These are phyloP conservation scores for Ambrosiella xylebori DNA, from an alignment of 2,329 filamentous ascomycete species.

Conservation along the genomic window DNA sequence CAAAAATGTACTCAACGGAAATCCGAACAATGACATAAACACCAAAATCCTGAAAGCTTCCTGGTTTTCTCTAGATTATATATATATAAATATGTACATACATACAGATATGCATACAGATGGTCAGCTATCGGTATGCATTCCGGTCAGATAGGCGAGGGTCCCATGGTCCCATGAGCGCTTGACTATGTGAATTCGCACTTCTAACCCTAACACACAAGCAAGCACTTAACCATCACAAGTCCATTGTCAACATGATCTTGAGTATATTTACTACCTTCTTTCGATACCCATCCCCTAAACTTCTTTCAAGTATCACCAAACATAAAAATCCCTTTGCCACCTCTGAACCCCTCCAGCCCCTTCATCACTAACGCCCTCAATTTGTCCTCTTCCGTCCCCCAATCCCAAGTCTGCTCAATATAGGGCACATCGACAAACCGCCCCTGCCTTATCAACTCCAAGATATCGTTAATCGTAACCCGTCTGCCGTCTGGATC, in stretches of 20 bases:
- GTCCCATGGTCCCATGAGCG: too few relatives aligned
- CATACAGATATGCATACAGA: too few relatives aligned
- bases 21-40: too few relatives aligned
- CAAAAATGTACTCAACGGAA: too few relatives aligned
- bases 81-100: too few relatives aligned
- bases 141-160: too few relatives aligned
- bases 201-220: not conserved
- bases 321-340: slow-evolving; percentile 84
- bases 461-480: slow-evolving; percentile 73
- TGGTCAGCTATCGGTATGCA: too few relatives aligned
- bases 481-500: slow-evolving; percentile 56
- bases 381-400: slow-evolving; percentile 53
- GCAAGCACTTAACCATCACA: not conserved
- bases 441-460: slow-evolving; percentile 53
- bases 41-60: too few relatives aligned
- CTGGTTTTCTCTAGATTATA: too few relatives aligned
- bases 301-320: slow-evolving; percentile 30
- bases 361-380: slow-evolving; percentile 65
- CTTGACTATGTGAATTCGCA: too few relatives aligned
- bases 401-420: slow-evolving; percentile 66
- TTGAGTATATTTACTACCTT: not conserved
- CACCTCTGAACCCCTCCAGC: slow-evolving; percentile 64
- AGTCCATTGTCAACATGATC: not conserved
- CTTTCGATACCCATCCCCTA: not conserved
- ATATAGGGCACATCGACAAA: slow-evolving; percentile 76